A percentile compares a stretch with the other conserved stretches of the same genome.
Conservation (phyloP, 257 asterid species). For the Rauvolfia tetraphylla region DNA sequence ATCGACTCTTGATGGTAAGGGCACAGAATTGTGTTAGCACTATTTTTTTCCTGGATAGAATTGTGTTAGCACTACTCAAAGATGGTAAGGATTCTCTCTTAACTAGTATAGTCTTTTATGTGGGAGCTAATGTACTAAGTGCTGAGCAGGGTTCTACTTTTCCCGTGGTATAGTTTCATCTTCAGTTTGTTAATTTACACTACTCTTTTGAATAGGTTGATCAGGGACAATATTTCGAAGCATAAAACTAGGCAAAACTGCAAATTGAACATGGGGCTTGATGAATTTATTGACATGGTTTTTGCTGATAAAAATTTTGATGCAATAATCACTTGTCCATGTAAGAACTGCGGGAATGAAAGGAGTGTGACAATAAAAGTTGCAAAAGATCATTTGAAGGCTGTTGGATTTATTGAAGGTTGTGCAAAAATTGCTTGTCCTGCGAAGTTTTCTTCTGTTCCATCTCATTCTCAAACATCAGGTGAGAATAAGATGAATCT, state of each 20-base stretch:
- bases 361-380: background rate
- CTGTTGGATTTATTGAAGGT: background rate
- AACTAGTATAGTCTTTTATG: background rate
- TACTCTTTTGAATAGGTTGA: background rate
- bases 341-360: background rate
- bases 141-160: background rate
- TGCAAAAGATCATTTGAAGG: conserved; percentile 1
- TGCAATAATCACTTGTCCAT: background rate
- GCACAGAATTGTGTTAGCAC: background rate
- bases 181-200: background rate
- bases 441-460: background rate
- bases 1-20: background rate
- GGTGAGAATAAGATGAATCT: background rate
- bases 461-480: background rate
- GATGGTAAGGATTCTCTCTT: background rate
- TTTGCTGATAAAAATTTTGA: background rate
- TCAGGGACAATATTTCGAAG: background rate
- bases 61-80: background rate
- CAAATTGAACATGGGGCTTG: background rate
- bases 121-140: background rate
- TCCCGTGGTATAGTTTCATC: background rate
- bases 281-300: background rate
- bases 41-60: no score
- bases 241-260: background rate
- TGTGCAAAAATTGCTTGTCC: background rate